Percentiles rank a stretch among this genome's conserved stretches.
These are phyloP conservation scores for Tetrastigma voinierianum DNA, from an alignment of 164 flowering plant genomes.

Conservation along the genomic window DNA sequence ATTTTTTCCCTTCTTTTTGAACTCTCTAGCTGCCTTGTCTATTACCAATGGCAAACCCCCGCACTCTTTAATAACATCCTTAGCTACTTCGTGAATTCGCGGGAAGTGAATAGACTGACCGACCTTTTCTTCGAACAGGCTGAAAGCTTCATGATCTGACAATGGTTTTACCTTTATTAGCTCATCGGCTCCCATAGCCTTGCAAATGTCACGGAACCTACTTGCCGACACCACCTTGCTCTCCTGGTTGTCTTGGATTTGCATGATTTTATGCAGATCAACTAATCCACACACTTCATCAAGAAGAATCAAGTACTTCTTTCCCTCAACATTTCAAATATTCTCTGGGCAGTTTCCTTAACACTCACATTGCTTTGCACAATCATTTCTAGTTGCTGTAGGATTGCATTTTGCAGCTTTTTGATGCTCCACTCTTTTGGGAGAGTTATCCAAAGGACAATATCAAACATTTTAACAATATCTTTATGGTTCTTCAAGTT, in stretches of 20 bases:
- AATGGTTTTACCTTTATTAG: slow-evolving; percentile 5
- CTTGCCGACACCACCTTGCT: slow-evolving; percentile 13
- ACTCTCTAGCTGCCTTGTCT: neutral
- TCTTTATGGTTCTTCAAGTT: slow-evolving; percentile 5
- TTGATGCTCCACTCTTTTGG: slow-evolving; percentile 2
- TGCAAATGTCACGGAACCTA: neutral
- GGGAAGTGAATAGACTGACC: neutral
- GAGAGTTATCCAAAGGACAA: slow-evolving; percentile 17
- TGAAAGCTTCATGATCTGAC: slow-evolving; percentile 2
- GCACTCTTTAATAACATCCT: neutral
- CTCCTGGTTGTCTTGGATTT: neutral
- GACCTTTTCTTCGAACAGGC: slow-evolving; percentile 9
- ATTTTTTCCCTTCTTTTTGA: neutral
- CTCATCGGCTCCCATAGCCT: slow-evolving; percentile 9
- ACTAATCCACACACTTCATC: slow-evolving; percentile 13
- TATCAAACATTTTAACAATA: slow-evolving; percentile 12
- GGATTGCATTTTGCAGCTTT: slow-evolving; percentile 13
- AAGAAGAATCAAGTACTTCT: slow-evolving; percentile 18
- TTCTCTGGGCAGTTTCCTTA: neutral
- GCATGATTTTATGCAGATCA: slow-evolving; percentile 6
- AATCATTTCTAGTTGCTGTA: neutral
- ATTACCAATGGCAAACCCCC: slow-evolving; percentile 8
- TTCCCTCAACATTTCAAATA: neutral
- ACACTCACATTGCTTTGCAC: neutral
- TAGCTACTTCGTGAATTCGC: slow-evolving; percentile 2